Evolutionary conservation across 2,329 filamentous ascomycete species (phyloP), one percentile per base, ranked within the genome.

Genomic region (Hymenoscyphus fructigenus): DNA sequence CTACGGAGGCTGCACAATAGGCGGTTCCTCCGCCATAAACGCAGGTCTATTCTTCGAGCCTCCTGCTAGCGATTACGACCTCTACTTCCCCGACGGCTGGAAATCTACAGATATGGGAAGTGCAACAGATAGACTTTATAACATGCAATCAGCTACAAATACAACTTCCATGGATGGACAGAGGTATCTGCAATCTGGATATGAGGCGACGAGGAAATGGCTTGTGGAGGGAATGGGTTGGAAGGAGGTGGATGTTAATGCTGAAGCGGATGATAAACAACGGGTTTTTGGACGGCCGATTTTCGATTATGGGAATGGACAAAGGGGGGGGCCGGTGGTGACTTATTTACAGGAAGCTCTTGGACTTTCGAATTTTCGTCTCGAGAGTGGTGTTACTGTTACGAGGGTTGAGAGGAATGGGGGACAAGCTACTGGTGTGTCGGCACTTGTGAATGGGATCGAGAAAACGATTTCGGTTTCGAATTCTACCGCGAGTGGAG

Each of bases 41-140:
- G 83, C 83, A 5, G 82, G 82, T 9, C 71, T 85, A 1, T 84
- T 79, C 71, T 84, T 84, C 66, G 79, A 84, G 66, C 83, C 83
- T 5, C 83, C 83, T 0, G 79, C 80, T 1, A 81, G 80, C 1
- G 83, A 85, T 67, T 85, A 80, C 77, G 81, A 85, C 68, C 72
- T 78, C 7, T 84, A 82, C 59, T 80, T 81, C 61, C 82, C 82
- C 0, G 66, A 73, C 0, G 81, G 80, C 15, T 85, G 83, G 83
- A 84, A 83, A 70, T 81, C 78, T 56, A 72, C 70, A 1, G 82
- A 85, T 65, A 79, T 86, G 68, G 68, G 77, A 55, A 71, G 70
- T n/a, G 81, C 83, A 0, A 83, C 81, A 5, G 66, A 74, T 5
- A 79, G 79, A 56, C 77, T 85, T 2, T 76, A 81, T 36, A 68